Evolutionary conservation across 768 basidiomycete species (phyloP).

Genomic region (Piloderma croceum): DNA sequence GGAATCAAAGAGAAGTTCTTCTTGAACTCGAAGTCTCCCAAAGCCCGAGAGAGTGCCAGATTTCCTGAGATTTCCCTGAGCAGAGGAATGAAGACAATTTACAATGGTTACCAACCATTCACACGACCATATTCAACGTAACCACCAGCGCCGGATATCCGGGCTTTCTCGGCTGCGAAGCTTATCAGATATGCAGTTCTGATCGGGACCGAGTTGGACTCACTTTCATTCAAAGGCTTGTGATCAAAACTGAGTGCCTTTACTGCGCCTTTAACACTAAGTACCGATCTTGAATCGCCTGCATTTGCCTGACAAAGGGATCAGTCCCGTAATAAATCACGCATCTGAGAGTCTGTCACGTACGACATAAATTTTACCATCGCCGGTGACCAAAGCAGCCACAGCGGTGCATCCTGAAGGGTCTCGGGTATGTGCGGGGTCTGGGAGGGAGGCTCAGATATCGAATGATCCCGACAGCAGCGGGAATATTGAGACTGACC

Average conservation of each 20-base stretch:
- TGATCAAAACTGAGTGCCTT: slow-evolving; percentile 92
- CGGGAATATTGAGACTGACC: slow-evolving; percentile 40
- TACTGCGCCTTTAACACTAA: slow-evolving; percentile 78
- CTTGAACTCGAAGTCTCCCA: slow-evolving; percentile 99
- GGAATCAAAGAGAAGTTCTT: slow-evolving; percentile 77
- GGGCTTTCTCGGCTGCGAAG: slow-evolving; percentile 66
- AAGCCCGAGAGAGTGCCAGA: slow-evolving; percentile 87
- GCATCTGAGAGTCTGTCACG: slow-evolving; percentile 24
- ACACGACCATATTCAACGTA: slow-evolving; percentile 96
- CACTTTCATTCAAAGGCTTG: slow-evolving; percentile 85
- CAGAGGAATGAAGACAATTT: slow-evolving; percentile 1
- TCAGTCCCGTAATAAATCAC: slow-evolving; percentile 3
- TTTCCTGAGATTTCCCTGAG: slow-evolving; percentile 57
- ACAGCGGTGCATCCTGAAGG: slow-evolving; percentile 97
- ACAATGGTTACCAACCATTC: slow-evolving; percentile 83
- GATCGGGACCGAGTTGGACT: slow-evolving; percentile 21
- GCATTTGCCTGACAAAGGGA: slow-evolving; percentile 78
- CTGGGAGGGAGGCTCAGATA: slow-evolving; percentile 35
- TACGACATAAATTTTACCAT: slow-evolving; percentile 77
- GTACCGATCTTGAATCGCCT: slow-evolving; percentile 90
- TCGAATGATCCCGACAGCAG: slow-evolving; percentile 1
- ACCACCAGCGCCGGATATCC: slow-evolving; percentile 88
- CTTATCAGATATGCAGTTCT: neutral
- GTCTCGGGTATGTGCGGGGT: slow-evolving; percentile 82
- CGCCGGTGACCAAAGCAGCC: slow-evolving; percentile 73